phyloP scores from a whole-genome alignment of 495 filamentous ascomycete genomes.

The Penicillium goetzii region DNA sequence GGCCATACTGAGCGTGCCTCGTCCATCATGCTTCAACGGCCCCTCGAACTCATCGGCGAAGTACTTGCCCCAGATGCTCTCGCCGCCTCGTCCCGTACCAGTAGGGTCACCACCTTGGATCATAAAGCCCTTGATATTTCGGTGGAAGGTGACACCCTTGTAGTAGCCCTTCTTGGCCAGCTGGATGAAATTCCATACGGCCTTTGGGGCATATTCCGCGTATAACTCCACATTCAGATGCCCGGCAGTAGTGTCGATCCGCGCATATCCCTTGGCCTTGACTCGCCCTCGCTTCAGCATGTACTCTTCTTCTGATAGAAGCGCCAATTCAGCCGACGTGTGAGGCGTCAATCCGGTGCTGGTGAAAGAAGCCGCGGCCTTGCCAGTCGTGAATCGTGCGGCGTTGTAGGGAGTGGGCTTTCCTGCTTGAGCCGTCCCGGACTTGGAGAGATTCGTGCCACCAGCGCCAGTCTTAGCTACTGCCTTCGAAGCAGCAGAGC shows the following conservation, averaged over 20 bases:
- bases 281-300: slow-evolving; percentile 89
- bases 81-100: slow-evolving; percentile 80
- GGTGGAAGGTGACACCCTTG: slow-evolving; percentile 78
- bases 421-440: slow-evolving; percentile 30
- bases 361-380: slow-evolving; percentile 91
- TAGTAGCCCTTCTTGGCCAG: slow-evolving; percentile 91
- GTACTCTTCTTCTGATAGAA: slow-evolving; percentile 90
- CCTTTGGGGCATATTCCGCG: slow-evolving; percentile 84
- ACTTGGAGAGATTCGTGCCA: slow-evolving; percentile 27
- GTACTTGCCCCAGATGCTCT: slow-evolving; percentile 84
- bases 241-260: slow-evolving; percentile 81
- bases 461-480: slow-evolving; percentile 43
- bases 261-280: slow-evolving; percentile 86
- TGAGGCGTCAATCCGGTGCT: slow-evolving; percentile 92
- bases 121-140: slow-evolving; percentile 96
- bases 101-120: slow-evolving; percentile 82
- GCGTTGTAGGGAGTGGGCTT: slow-evolving; percentile 75
- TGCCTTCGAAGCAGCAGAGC: slow-evolving; percentile 36
- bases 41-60: slow-evolving; percentile 95
- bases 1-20: slow-evolving; percentile 90
- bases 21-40: slow-evolving; percentile 73
- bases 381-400: slow-evolving; percentile 86
- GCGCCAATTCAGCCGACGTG: slow-evolving; percentile 80
- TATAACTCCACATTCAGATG: slow-evolving; percentile 88
- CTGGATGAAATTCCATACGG: slow-evolving; percentile 95